Evolutionary conservation across 495 filamentous ascomycete genomes (phyloP), one percentile per base, ranked within the genome.

Genomic region (Ramalina intermedia): DNA sequence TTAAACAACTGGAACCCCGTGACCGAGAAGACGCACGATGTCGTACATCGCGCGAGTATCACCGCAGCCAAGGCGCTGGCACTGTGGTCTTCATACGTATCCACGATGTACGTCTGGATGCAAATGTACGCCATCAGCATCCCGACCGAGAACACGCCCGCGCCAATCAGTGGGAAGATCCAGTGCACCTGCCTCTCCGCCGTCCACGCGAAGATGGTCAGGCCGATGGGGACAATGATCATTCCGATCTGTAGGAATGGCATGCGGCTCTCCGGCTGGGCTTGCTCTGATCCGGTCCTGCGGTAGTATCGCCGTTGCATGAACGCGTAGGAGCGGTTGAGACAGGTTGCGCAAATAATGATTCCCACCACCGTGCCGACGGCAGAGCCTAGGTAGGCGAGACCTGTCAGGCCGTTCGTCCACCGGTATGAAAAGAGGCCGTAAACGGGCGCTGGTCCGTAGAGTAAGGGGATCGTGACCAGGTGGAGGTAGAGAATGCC

Each of bases 191-290:
- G 56, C 1, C 59, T 42, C 49, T 73, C 66, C 45, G 67, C 67
- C 6, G 66, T 71, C 75, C 74, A 76, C 3, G 68, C 77, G 62
- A 79, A 72, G 72, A 75, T 75, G 56, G 79, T 79, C 12, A 80
- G 53, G 16, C 60, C 59, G 16, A 75, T 63, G 0, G 76, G 75
- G 9, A 81, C 64, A 2, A 70, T 55, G 0, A 69, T 61, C 0
- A 67, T 74, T 0, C 73, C 75, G 11, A 76, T 49, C 58, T 80
- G 75, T 11, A 72, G 69, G 38, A 69, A 75, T 66, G 68, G 75
- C 1, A 81, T 59, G 3, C 78, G 63, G 48, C 68, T 68, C 50
- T 82, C 78, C 0, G 78, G 78, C 23, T 49, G 55, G n/a, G 29
- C 16, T 9, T 44, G 13, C 3, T 33, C 16, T 4, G n/a, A 23